phyloP scores from a whole-genome alignment of 306 rosid genomes.

The Rubus idaeus region DNA sequence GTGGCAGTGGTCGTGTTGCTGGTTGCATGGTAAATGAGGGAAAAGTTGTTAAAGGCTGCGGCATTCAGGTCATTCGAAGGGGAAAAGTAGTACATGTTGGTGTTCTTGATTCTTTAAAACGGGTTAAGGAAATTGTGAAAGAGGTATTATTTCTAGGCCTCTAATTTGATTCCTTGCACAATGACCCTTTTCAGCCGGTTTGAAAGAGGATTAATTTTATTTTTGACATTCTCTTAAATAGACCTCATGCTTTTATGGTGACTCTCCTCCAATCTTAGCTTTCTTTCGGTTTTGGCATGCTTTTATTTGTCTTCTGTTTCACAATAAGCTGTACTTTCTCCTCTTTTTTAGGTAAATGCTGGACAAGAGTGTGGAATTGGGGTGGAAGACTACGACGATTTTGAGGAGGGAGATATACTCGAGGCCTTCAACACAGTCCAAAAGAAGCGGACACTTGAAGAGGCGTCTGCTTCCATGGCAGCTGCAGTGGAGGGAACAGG shows the following conservation, averaged over 20 bases:
- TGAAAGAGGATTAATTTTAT: neutral
- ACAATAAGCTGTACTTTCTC: slow-evolving; percentile 21
- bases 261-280: neutral
- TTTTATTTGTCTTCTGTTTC: neutral
- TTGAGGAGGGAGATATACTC: slow-evolving; percentile 80
- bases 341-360: slow-evolving; percentile 64
- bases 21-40: slow-evolving; percentile 93
- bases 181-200: neutral
- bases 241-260: neutral
- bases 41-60: slow-evolving; percentile 69
- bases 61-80: slow-evolving; percentile 74
- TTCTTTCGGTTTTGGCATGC: neutral
- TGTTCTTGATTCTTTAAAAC: slow-evolving; percentile 77
- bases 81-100: slow-evolving; percentile 62
- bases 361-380: slow-evolving; percentile 97
- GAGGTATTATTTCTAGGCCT: slow-evolving; percentile 59
- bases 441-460: slow-evolving; percentile 93
- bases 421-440: slow-evolving; percentile 69
- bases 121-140: slow-evolving; percentile 86
- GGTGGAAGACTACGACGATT: slow-evolving; percentile 71
- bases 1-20: slow-evolving; percentile 95
- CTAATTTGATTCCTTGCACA: neutral
- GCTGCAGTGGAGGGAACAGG: slow-evolving; percentile 86
- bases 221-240: neutral
- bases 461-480: slow-evolving; percentile 89